Evolutionary conservation across 441 rosid species (phyloP).

Genomic region (Populus trichocarpa): DNA sequence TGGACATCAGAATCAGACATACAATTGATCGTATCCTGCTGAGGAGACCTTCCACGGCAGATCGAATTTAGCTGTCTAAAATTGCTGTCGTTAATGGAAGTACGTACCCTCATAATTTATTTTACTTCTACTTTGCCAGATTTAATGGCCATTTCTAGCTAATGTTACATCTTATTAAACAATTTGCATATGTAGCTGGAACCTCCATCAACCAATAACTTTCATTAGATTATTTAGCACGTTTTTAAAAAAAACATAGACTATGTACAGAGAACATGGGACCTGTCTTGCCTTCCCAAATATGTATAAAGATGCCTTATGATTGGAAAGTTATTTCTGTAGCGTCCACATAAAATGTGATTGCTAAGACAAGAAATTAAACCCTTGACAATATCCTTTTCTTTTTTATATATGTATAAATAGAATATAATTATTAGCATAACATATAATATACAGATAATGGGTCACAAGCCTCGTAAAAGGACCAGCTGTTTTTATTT

Average conservation of each 20-base stretch:
- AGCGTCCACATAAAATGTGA: not conserved
- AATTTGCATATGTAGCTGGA: not conserved
- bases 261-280: not conserved
- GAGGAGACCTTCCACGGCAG: conserved; percentile 13
- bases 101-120: not conserved
- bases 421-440: too few species aligned
- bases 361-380: not conserved
- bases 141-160: not conserved
- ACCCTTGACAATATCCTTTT: too few species aligned
- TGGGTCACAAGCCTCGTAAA: too few species aligned
- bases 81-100: too few species aligned
- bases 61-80: not conserved
- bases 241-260: not conserved
- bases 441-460: too few species aligned
- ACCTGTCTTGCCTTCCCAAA: not conserved
- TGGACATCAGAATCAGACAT: not conserved
- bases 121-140: not conserved
- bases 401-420: too few species aligned
- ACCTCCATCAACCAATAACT: not conserved
- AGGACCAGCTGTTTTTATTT: too few species aligned
- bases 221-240: not conserved
- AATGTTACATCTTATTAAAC: not conserved
- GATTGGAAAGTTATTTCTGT: not conserved
- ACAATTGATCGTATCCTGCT: conserved; percentile 14
- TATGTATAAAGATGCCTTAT: not conserved